A percentile compares a stretch with the other conserved stretches of the same genome.
Evolutionary conservation across 345 rosid genomes (phyloP).

Genomic region (Acer negundo): DNA sequence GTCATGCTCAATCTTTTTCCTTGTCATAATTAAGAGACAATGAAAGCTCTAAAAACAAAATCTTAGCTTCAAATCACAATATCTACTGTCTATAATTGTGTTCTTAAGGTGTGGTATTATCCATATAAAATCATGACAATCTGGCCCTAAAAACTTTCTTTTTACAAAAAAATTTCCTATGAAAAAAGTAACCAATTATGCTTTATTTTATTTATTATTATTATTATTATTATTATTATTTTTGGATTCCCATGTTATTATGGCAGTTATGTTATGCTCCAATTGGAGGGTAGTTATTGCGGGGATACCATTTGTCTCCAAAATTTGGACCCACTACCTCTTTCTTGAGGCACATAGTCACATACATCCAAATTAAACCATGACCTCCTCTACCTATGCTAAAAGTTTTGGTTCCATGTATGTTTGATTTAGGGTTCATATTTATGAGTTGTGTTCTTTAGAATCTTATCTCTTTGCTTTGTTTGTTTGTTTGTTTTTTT

Average conservation of each 20-base stretch:
- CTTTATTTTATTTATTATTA: not conserved
- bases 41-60: conserved; percentile 3
- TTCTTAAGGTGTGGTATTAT: conserved; percentile 2
- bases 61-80: conserved; percentile 6
- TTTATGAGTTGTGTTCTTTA: not conserved
- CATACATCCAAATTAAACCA: conserved; percentile 7
- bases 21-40: conserved; percentile 14
- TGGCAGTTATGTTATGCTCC: conserved; percentile 8
- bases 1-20: not conserved
- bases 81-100: conserved; percentile 5
- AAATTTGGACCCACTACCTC: conserved; percentile 30
- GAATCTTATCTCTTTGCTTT: conserved; percentile 9
- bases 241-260: not conserved
- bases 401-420: not conserved
- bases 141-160: conserved; percentile 5
- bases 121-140: conserved; percentile 19
- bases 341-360: not conserved
- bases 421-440: not conserved
- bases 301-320: conserved; percentile 45
- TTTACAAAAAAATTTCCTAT: not conserved
- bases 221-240: not conserved
- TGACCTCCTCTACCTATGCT: not conserved
- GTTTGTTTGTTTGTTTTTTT: not conserved
- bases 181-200: not conserved
- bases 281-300: conserved; percentile 33